phyloP scores from a whole-genome alignment of 768 basidiomycete genomes.

The Suillus clintonianus region DNA sequence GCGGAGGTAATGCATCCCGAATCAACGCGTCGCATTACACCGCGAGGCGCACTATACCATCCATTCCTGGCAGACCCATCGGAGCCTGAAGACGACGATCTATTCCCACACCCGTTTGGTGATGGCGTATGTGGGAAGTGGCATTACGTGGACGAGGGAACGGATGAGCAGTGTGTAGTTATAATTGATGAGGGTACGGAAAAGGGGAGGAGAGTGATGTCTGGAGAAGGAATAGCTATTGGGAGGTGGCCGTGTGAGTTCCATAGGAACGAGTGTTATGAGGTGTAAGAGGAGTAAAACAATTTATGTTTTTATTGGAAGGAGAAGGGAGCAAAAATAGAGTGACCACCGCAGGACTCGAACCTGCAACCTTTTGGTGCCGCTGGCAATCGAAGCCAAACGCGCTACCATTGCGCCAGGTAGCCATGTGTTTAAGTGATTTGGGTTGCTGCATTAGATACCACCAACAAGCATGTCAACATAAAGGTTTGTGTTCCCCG shows the following conservation, averaged over 20 bases:
- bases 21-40: conserved; percentile 75
- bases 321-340: conserved; percentile 19
- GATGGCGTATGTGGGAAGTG: conserved; percentile 64
- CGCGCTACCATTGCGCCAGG: conserved; percentile 95
- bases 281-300: not conserved
- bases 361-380: conserved; percentile 95
- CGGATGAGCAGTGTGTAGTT: conserved; percentile 54
- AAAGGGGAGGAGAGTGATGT: conserved; percentile 33
- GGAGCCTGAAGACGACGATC: conserved; percentile 58
- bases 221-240: conserved; percentile 55
- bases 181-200: conserved; percentile 39
- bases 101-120: conserved; percentile 68
- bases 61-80: conserved; percentile 64
- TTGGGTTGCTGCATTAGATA: not conserved
- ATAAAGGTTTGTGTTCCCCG: conserved; percentile 4
- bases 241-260: conserved; percentile 65
- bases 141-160: conserved; percentile 64
- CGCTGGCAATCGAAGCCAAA: conserved; percentile 84
- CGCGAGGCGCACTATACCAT: conserved; percentile 75
- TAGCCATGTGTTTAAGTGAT: conserved; percentile 55
- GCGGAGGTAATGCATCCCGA: conserved; percentile 76
- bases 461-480: not conserved
- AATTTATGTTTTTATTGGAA: not conserved
- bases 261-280: conserved; percentile 35
- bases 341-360: conserved; percentile 92